Evolutionary conservation across 495 filamentous ascomycete genomes (phyloP).

Genomic region (Penicillium psychrofluorescens): DNA sequence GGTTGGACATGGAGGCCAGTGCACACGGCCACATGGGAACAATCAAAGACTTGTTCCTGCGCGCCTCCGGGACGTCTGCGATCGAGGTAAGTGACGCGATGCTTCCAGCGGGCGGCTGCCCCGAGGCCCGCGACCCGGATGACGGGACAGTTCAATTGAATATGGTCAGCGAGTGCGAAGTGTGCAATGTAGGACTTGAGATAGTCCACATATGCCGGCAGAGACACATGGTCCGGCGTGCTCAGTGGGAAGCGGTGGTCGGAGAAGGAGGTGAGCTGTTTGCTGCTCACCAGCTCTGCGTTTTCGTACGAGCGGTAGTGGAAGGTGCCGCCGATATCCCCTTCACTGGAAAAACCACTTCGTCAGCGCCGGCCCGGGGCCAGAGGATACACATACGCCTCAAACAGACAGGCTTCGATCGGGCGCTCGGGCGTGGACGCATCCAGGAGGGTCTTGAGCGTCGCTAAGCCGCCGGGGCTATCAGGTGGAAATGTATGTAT

Average conservation of each 20-base stretch:
- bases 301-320: constrained; percentile 11
- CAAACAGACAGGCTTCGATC: constrained; percentile 11
- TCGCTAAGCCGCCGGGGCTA: constrained; percentile 4
- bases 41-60: constrained; percentile 4
- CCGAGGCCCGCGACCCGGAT: constrained; percentile 1
- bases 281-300: constrained; percentile 11
- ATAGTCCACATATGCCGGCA: constrained; percentile 11
- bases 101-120: constrained; percentile 3
- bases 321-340: constrained; percentile 11
- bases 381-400: constrained; percentile 2
- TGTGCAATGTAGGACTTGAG: constrained; percentile 8
- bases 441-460: constrained; percentile 10
- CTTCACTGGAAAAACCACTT: background rate
- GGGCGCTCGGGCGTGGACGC: constrained; percentile 6
- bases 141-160: constrained; percentile 9
- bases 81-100: constrained; percentile 8
- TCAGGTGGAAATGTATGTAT: background rate
- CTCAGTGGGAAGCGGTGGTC: constrained; percentile 9
- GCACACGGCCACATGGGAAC: constrained; percentile 10
- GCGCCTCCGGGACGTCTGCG: background rate
- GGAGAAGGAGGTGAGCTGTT: constrained; percentile 12
- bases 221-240: constrained; percentile 9
- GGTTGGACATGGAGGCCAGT: constrained; percentile 13
- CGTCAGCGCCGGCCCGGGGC: no score
- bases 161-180: constrained; percentile 5